phyloP scores from a whole-genome alignment of 2,329 filamentous ascomycete species.

The Xylariaceae sp. region DNA sequence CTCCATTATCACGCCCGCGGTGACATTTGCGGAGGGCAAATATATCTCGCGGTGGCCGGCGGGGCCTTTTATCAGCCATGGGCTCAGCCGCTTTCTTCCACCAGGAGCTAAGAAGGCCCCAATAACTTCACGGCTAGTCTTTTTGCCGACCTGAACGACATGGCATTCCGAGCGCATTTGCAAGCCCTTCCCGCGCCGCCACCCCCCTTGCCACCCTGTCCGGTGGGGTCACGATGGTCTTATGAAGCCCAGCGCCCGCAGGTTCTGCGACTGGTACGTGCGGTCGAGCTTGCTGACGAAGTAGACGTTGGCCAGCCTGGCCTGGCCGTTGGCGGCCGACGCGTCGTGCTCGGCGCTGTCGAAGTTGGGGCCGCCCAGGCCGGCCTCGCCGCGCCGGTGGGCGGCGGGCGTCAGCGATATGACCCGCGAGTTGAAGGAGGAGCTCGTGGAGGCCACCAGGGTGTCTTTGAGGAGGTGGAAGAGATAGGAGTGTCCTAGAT shows the following conservation, averaged over 20 bases:
- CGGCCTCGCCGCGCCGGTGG: conserved; percentile 27
- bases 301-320: conserved; percentile 44
- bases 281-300: conserved; percentile 44
- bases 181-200: too few relatives aligned
- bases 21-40: too few relatives aligned
- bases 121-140: too few relatives aligned
- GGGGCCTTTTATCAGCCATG: too few relatives aligned
- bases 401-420: conserved; percentile 33
- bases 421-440: conserved; percentile 33
- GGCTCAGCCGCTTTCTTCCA: too few relatives aligned
- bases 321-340: conserved; percentile 35
- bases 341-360: conserved; percentile 27
- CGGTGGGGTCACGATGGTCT: too few relatives aligned
- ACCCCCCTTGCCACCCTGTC: too few relatives aligned
- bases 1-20: too few relatives aligned
- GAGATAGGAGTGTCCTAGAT: conserved; percentile 12
- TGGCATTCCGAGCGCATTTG: too few relatives aligned
- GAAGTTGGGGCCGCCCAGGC: conserved; percentile 25
- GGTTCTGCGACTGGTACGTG: conserved; percentile 32
- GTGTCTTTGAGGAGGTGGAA: conserved; percentile 10
- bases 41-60: too few relatives aligned
- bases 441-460: conserved; percentile 5
- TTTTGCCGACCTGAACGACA: too few relatives aligned
- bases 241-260: conserved; percentile 38
- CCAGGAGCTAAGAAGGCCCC: too few relatives aligned